These are phyloP conservation scores for Mrakia blollopis DNA, from an alignment of 768 basidiomycete genomes.

Conservation along the genomic window DNA sequence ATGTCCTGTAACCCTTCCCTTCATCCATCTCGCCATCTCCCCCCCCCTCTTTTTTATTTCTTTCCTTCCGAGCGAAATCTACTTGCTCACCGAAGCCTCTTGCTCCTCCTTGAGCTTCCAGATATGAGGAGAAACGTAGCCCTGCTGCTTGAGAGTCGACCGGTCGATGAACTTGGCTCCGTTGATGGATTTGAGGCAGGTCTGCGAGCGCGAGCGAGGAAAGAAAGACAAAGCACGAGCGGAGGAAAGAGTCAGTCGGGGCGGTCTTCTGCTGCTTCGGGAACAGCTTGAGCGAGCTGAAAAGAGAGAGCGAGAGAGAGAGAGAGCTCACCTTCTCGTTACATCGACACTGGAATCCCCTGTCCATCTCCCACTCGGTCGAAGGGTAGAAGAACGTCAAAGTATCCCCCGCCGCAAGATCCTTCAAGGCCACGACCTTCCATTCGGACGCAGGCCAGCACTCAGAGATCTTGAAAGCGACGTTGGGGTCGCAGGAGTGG, in stretches of 20 bases:
- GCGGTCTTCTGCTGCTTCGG: no score
- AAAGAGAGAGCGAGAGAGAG: no score
- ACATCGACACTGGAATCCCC: slow-evolving; percentile 24
- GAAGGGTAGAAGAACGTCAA: slow-evolving; percentile 30
- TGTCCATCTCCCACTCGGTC: slow-evolving; percentile 31
- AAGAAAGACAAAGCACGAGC: background rate
- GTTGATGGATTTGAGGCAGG: slow-evolving; percentile 24
- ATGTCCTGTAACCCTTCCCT: no score
- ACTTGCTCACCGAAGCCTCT: background rate
- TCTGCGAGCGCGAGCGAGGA: background rate
- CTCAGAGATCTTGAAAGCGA: slow-evolving; percentile 18
- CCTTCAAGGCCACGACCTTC: slow-evolving; percentile 17
- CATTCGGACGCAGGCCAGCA: background rate
- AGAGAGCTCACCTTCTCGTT: slow-evolving; percentile 10
- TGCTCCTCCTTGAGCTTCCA: slow-evolving; percentile 24
- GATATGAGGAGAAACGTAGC: slow-evolving; percentile 23
- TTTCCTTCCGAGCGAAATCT: background rate
- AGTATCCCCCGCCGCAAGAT: background rate
- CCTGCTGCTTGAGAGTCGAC: background rate
- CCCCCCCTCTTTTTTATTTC: no score
- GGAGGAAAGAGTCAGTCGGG: background rate
- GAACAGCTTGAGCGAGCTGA: background rate
- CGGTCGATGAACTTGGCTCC: slow-evolving; percentile 7
- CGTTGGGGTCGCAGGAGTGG: slow-evolving; percentile 28
- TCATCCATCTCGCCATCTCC: no score